Base-by-base conservation (phyloP, 2,329 filamentous ascomycete genomes). In the Graphilbum sp. region DNA sequence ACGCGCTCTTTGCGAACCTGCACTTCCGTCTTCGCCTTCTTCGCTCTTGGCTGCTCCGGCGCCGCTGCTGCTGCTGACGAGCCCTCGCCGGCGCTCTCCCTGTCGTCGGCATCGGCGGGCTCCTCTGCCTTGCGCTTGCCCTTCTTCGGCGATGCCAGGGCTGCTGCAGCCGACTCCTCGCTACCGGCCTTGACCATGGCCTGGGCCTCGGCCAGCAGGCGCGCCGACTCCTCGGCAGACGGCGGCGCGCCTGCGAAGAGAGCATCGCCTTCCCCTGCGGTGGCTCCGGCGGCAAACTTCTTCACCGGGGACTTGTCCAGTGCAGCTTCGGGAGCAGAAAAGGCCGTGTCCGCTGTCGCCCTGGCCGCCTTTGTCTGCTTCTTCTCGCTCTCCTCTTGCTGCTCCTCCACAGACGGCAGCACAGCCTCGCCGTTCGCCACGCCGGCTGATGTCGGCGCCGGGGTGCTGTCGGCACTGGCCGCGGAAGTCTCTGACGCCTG, bases 1-100 rank as follows among this genome's bases (percentile, higher is more conserved):
- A 95, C 84, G 52, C 77, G 81, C 60, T 92, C 80, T 61, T 85
- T 87, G 57, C 79, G 79, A 47, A 92, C 57, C 58, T 90, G 79
- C 33, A 81, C 72, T 54, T 90, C 81, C 1, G 85, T 80, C 66
- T 78, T 84, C 31, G 72, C 74, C 53, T 79, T 84, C 72, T 96
- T 96, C 9, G 51, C 41, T 38, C 51, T 44, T 25, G 44, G 46
- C 34, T 41, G 43, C 8, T 41, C 44, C 13, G 40, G 39, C 4
- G 41, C 37, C 19, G 45, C 41, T 16, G 41, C 40, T 3, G 41
- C 37, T 19, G 45, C 41, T 16, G 24, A 40, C 38, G 40, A 17
- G 6, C 15, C 35, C 24, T 23, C 24, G 6, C 11, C 30, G 17
- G 17, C 44, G 20, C 79, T 76, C 15, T 73, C 35, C 17, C 10